A percentile compares a stretch with the other conserved stretches of the same genome.
Evolutionary conservation across 352 stramenopile genomes (phyloP).

Genomic region (Bremia lactucae): DNA sequence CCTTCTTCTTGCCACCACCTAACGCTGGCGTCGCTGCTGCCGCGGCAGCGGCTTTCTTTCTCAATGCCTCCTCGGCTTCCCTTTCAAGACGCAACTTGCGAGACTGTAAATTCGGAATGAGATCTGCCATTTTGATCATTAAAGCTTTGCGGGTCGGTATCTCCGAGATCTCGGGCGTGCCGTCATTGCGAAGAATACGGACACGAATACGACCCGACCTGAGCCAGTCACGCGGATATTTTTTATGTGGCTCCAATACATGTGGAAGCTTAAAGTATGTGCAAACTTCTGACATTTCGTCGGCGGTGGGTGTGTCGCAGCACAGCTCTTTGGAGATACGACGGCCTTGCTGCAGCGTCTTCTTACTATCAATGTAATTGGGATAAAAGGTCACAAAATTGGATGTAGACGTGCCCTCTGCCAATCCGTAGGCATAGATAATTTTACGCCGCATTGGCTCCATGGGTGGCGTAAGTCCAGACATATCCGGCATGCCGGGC

Average conservation of each 20-base stretch:
- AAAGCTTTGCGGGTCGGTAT: slow-evolving; percentile 60
- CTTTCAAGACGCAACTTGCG: slow-evolving; percentile 67
- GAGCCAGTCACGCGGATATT: slow-evolving; percentile 73
- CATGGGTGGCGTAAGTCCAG: slow-evolving; percentile 35
- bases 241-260: slow-evolving; percentile 71
- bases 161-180: slow-evolving; percentile 52
- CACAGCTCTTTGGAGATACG: slow-evolving; percentile 53
- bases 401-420: slow-evolving; percentile 41
- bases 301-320: slow-evolving; percentile 57
- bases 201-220: slow-evolving; percentile 62
- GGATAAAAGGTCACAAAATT: slow-evolving; percentile 75
- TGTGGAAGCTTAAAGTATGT: slow-evolving; percentile 72
- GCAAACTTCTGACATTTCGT: slow-evolving; percentile 82
- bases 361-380: slow-evolving; percentile 77
- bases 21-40: slow-evolving; percentile 15
- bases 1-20: slow-evolving; percentile 70
- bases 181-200: slow-evolving; percentile 50
- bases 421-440: slow-evolving; percentile 54
- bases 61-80: slow-evolving; percentile 50
- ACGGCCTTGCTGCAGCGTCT: slow-evolving; percentile 74
- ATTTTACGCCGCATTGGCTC: slow-evolving; percentile 47
- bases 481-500: slow-evolving; percentile 33
- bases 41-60: slow-evolving; percentile 26
- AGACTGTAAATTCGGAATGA: slow-evolving; percentile 78
- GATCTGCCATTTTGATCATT: slow-evolving; percentile 82